Evolutionary conservation across 2,329 filamentous ascomycete species (phyloP).

Genomic region (Arthrobotrys iridis): DNA sequence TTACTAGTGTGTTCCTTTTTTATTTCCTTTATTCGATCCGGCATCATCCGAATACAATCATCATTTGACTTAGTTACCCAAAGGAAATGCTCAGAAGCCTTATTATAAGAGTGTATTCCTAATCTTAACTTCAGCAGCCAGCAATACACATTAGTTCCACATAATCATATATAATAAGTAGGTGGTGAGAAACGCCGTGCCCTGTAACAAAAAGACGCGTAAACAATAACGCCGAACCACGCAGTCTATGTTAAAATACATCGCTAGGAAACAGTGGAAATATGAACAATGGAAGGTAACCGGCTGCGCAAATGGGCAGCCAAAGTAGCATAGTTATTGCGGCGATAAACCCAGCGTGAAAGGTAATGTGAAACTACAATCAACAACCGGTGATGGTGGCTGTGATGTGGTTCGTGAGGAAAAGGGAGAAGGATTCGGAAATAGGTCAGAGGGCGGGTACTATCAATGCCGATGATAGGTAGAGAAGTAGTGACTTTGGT

Average conservation of each 20-base stretch:
- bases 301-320: neutral
- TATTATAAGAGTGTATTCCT: neutral
- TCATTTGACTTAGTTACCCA: neutral
- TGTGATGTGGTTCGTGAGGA: too few species aligned
- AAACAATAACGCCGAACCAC: slow-evolving; percentile 12
- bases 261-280: slow-evolving; percentile 13
- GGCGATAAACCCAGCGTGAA: neutral
- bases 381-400: too few species aligned
- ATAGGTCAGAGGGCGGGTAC: too few species aligned
- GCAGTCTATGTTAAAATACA: slow-evolving; percentile 30
- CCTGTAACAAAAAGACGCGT: neutral
- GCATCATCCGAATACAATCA: neutral
- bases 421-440: too few species aligned
- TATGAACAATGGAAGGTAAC: neutral
- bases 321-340: neutral
- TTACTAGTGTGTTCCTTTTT: neutral
- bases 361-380: too few species aligned
- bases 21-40: neutral
- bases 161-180: too few species aligned
- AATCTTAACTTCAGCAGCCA: neutral
- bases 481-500: too few species aligned
- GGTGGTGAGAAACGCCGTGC: slow-evolving; percentile 13
- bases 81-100: neutral
- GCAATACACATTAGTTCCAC: slow-evolving; percentile 31
- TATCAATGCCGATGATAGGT: too few species aligned